phyloP scores from a whole-genome alignment of 1,284 basidiomycete species.

The Volvariella surrecta region DNA sequence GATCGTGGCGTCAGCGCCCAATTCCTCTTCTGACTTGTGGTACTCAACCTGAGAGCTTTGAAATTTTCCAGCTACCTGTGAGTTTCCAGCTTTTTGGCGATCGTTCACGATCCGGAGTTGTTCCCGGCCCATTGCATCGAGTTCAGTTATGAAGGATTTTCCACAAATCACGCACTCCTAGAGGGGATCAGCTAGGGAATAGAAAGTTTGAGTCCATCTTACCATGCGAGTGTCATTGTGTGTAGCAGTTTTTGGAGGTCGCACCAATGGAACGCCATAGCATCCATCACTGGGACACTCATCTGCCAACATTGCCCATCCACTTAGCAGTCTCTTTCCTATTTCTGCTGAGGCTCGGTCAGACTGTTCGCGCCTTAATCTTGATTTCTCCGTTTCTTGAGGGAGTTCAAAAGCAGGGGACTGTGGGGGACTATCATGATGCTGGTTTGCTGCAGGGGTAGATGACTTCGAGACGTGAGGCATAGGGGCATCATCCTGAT shows the following conservation, averaged over 20 bases:
- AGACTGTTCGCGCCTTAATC: slow-evolving; percentile 67
- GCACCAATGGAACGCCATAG: slow-evolving; percentile 66
- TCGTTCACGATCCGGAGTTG: too few relatives aligned
- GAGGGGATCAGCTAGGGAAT: slow-evolving; percentile 5
- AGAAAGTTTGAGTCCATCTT: too few relatives aligned
- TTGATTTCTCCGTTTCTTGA: slow-evolving; percentile 52
- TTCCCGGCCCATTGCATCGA: slow-evolving; percentile 21
- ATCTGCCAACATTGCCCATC: slow-evolving; percentile 80
- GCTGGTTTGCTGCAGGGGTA: slow-evolving; percentile 69
- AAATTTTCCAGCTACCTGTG: too few relatives aligned
- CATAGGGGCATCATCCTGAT: too few relatives aligned
- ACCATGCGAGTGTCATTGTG: slow-evolving; percentile 61
- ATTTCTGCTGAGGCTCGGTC: slow-evolving; percentile 73
- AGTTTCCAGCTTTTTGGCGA: too few relatives aligned
- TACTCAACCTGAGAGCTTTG: too few relatives aligned
- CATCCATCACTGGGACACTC: slow-evolving; percentile 64
- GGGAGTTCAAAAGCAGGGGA: slow-evolving; percentile 55
- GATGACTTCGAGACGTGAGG: slow-evolving; percentile 49
- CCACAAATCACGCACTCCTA: slow-evolving; percentile 78
- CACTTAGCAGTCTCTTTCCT: slow-evolving; percentile 64
- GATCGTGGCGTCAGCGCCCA: too few relatives aligned
- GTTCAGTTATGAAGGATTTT: slow-evolving; percentile 47
- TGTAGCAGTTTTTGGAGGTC: slow-evolving; percentile 55
- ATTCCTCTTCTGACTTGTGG: too few relatives aligned
- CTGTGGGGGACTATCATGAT: slow-evolving; percentile 45